Evolutionary conservation across 2,329 filamentous ascomycete species (phyloP), one percentile per base, ranked within the genome.

Genomic region (Trichoderma gracile): DNA sequence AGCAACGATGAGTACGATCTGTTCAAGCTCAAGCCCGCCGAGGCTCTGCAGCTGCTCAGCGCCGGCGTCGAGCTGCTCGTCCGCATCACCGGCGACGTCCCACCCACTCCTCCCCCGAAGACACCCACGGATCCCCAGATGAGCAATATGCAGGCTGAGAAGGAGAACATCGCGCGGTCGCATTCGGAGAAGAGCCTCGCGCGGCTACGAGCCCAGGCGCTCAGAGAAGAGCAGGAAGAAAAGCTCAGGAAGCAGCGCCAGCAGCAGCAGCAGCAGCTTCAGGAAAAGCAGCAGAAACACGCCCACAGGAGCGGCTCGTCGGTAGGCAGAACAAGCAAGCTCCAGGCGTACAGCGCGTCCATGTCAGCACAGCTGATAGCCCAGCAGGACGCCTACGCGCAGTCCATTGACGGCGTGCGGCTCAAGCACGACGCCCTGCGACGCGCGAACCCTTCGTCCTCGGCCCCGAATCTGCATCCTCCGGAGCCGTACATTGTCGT

Each of bases 11-110:
- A 77, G 65, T 82, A 90, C 76, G 89, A 93, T 74, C 84, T 96
- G 67, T 91, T 90, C 77, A 85, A 85, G 58, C 82, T 97, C 66
- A 80, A 87, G 1, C 87, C 92, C 3, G 81, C 89, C 58, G 87
- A 87, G 2, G 93, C 93, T 5, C 84, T 98, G 72, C 90, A 89
- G 72, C 80, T 96, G 68, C 84, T 98, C n/a, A 88, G 88, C 69
- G 82, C 86, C 45, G 86, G 86, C 65, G 80, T 93, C 66, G 89
- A 93, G 71, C 82, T 86, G 4, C 82, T 95, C 58, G 89, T 92
- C 30, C 84, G 84, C 67, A 81, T 89, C 65, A 91, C 89, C 1
- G 90, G 91, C 72, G 91, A 96, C 72, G 82, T 95, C 14, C 91
- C 91, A 23, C 90, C 89, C 17, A 95, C 89, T n/a, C 91, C 89